A percentile compares a stretch with the other conserved stretches of the same genome.
Evolutionary conservation across 140 eudicot species (phyloP).

Genomic region (Erigeron philadelphicus): DNA sequence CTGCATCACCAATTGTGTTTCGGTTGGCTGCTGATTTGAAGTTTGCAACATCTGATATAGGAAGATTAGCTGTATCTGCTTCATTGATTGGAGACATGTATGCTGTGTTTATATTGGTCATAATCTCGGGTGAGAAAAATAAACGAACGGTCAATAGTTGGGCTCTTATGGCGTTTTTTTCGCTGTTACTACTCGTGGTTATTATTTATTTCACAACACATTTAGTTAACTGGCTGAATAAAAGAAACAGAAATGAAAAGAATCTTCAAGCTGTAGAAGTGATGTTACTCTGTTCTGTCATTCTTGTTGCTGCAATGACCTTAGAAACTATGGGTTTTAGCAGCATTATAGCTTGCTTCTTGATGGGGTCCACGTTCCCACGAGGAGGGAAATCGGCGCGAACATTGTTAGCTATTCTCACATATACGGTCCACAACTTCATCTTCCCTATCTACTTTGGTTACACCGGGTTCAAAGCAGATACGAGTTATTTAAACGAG

Average conservation of each 20-base stretch:
- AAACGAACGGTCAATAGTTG: constrained; percentile 22
- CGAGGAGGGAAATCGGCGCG: constrained; percentile 80
- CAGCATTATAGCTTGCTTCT: constrained; percentile 67
- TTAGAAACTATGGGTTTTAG: constrained; percentile 69
- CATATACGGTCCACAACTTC: constrained; percentile 66
- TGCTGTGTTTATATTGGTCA: constrained; percentile 45
- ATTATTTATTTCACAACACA: constrained; percentile 43
- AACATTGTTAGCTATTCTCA: constrained; percentile 56
- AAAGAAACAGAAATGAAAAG: constrained; percentile 56
- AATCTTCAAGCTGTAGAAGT: constrained; percentile 67
- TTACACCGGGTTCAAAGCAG: constrained; percentile 75
- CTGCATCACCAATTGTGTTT: constrained; percentile 71
- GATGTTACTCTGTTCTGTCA: constrained; percentile 42
- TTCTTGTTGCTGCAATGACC: constrained; percentile 58
- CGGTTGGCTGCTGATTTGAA: constrained; percentile 72
- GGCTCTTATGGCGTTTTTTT: constrained; percentile 35
- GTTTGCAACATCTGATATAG: constrained; percentile 70
- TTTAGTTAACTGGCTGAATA: constrained; percentile 52
- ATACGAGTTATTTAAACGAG: constrained; percentile 38
- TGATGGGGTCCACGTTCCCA: constrained; percentile 76
- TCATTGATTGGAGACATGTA: constrained; percentile 56
- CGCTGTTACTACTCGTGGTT: constrained; percentile 36
- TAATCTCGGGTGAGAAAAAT: constrained; percentile 40
- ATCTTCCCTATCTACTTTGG: constrained; percentile 85
- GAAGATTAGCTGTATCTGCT: constrained; percentile 66